Percentiles rank a stretch among this genome's conserved stretches.
These are phyloP conservation scores for Fusarium sp. DNA, from an alignment of 2,329 filamentous ascomycete genomes.

Conservation along the genomic window DNA sequence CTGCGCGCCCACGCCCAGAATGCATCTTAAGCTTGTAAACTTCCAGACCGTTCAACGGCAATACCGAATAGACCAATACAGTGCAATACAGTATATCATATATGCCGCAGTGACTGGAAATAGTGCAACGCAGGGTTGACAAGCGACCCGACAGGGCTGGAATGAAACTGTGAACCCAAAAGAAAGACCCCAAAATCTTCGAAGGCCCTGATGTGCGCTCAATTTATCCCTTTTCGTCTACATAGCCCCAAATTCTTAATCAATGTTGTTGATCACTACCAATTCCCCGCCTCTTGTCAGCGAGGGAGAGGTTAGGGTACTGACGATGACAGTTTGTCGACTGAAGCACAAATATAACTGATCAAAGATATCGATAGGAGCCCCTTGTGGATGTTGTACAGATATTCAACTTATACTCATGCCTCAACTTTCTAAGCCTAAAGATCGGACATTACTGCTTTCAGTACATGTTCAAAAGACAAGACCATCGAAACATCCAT, in stretches of 20 bases:
- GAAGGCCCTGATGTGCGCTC: slow-evolving; percentile 24
- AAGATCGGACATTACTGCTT: background rate
- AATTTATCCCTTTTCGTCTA: slow-evolving; percentile 18
- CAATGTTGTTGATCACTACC: background rate
- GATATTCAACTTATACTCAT: too few relatives aligned
- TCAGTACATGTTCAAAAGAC: background rate
- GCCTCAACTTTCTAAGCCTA: background rate
- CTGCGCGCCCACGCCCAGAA: slow-evolving; percentile 2
- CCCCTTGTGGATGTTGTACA: too few relatives aligned
- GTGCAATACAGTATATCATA: too few relatives aligned
- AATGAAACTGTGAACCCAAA: background rate
- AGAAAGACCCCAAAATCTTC: slow-evolving; percentile 1
- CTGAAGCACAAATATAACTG: too few relatives aligned
- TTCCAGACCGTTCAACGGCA: slow-evolving; percentile 27
- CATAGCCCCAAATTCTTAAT: background rate
- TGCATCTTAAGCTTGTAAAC: background rate
- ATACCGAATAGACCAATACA: background rate
- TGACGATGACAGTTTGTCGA: background rate
- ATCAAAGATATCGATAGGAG: too few relatives aligned
- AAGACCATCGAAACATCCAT: background rate
- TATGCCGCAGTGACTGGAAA: too few relatives aligned
- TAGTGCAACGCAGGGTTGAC: background rate
- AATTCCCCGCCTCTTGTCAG: slow-evolving; percentile 13
- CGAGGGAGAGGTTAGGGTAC: slow-evolving; percentile 4
- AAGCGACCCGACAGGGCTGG: slow-evolving; percentile 1